Evolutionary conservation across 2,329 filamentous ascomycete species (phyloP).

Genomic region (Ophiocordyceps camponoti-rufipedis): DNA sequence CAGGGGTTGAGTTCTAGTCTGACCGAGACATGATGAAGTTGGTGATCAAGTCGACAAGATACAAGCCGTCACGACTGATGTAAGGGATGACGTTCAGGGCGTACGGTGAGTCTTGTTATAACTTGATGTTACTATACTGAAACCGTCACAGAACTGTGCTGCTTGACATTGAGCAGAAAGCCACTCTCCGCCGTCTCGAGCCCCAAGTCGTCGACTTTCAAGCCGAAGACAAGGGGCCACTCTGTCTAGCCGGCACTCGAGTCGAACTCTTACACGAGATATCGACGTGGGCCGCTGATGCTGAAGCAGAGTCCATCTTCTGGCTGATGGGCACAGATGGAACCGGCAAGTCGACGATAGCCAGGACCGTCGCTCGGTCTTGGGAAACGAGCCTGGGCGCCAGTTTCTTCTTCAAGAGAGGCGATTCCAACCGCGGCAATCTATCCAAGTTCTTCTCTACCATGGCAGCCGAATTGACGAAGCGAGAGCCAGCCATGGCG

Average conservation of each 20-base stretch:
- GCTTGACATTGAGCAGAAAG: slow-evolving; percentile 5
- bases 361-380: slow-evolving; percentile 8
- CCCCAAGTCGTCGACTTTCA: slow-evolving; percentile 11
- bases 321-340: slow-evolving; percentile 21
- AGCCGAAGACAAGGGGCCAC: slow-evolving; percentile 13
- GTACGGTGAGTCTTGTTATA: neutral
- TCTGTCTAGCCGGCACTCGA: slow-evolving; percentile 13
- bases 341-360: slow-evolving; percentile 21
- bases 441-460: slow-evolving; percentile 20
- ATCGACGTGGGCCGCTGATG: slow-evolving; percentile 8
- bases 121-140: no score
- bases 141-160: neutral
- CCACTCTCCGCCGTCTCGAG: slow-evolving; percentile 6
- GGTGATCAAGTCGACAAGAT: neutral
- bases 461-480: slow-evolving; percentile 15
- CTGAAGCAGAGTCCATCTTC: slow-evolving; percentile 10
- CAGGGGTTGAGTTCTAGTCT: neutral
- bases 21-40: neutral
- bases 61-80: neutral
- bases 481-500: slow-evolving; percentile 10
- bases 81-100: neutral
- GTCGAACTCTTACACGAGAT: slow-evolving; percentile 11
- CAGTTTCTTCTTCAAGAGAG: slow-evolving; percentile 27
- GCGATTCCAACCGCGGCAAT: slow-evolving; percentile 17
- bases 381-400: slow-evolving; percentile 8